Evolutionary conservation across 2,329 filamentous ascomycete genomes (phyloP).

Genomic region (Seiridium cupressi): DNA sequence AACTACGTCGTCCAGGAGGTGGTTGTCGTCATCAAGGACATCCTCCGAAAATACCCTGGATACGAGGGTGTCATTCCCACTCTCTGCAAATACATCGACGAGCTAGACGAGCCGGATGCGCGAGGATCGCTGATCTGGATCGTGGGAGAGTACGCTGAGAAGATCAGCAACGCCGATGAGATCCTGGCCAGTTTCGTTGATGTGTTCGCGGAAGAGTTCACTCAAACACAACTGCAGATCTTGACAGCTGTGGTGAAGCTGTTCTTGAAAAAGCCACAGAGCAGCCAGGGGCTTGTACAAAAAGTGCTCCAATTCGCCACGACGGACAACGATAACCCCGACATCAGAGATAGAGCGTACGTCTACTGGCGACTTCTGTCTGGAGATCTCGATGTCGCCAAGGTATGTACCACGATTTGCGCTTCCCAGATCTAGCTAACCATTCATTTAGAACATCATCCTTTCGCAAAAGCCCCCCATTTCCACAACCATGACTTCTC

Average conservation of each 20-base stretch:
- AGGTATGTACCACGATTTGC: conserved; percentile 49
- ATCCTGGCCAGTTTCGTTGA: conserved; percentile 91
- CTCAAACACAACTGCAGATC: conserved; percentile 98
- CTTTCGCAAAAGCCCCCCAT: conserved; percentile 94
- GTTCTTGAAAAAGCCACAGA: conserved; percentile 94
- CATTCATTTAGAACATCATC: conserved; percentile 66
- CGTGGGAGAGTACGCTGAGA: conserved; percentile 97
- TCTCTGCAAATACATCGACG: conserved; percentile 93
- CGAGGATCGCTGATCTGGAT: conserved; percentile 96
- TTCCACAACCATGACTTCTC: conserved; percentile 86
- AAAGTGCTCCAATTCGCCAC: conserved; percentile 93
- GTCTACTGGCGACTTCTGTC: conserved; percentile 97
- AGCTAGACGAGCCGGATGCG: conserved; percentile 90
- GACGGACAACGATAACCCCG: conserved; percentile 93
- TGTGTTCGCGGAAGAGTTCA: conserved; percentile 93
- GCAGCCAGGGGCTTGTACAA: conserved; percentile 86
- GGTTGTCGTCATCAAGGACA: conserved; percentile 98
- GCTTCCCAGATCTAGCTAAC: not conserved
- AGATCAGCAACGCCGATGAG: conserved; percentile 97
- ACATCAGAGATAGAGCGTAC: conserved; percentile 94
- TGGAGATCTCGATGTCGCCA: conserved; percentile 85
- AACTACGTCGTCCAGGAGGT: conserved; percentile 99
- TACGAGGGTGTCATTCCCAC: conserved; percentile 98
- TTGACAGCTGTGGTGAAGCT: conserved; percentile 96
- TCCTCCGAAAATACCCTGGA: conserved; percentile 94